phyloP scores from a whole-genome alignment of 371 early-diverging fungal species.

The Mucor piriformis region DNA sequence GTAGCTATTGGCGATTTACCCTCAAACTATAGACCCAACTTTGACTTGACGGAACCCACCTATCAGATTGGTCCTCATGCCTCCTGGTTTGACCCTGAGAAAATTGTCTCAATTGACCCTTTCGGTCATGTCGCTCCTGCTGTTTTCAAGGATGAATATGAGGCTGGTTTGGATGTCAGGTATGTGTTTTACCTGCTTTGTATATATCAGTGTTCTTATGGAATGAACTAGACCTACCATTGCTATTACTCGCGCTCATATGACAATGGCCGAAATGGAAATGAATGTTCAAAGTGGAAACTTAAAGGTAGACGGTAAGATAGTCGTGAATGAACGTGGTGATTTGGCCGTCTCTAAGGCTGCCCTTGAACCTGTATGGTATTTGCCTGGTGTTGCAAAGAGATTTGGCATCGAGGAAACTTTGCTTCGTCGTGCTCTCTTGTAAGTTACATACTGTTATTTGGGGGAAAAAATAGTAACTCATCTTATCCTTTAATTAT shows the following conservation, averaged over 20 bases:
- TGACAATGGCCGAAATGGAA: conserved; percentile 92
- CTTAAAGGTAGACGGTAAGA: conserved; percentile 79
- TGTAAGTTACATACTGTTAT: conserved; percentile 50
- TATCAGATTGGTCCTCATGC: conserved; percentile 82
- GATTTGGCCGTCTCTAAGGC: conserved; percentile 92
- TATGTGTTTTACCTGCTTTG: conserved; percentile 14
- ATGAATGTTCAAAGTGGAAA: conserved; percentile 67
- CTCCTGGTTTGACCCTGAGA: conserved; percentile 85
- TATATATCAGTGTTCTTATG: no score
- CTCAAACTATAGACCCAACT: conserved; percentile 85
- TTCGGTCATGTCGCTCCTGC: conserved; percentile 84
- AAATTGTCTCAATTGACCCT: conserved; percentile 94
- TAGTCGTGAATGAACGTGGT: conserved; percentile 78
- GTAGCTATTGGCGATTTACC: conserved; percentile 91
- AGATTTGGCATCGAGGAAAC: conserved; percentile 90
- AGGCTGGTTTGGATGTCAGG: conserved; percentile 83
- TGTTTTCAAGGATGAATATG: conserved; percentile 65
- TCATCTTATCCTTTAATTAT: neutral
- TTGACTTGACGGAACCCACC: conserved; percentile 87
- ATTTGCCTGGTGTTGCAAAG: conserved; percentile 90
- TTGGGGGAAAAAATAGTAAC: neutral
- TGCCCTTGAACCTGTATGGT: conserved; percentile 98
- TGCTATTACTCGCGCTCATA: conserved; percentile 94
- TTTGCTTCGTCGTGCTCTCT: conserved; percentile 82
- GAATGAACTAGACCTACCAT: conserved; percentile 72